Conservation (phyloP, 257 asterid species). For the Solanum lycopersicoides region DNA sequence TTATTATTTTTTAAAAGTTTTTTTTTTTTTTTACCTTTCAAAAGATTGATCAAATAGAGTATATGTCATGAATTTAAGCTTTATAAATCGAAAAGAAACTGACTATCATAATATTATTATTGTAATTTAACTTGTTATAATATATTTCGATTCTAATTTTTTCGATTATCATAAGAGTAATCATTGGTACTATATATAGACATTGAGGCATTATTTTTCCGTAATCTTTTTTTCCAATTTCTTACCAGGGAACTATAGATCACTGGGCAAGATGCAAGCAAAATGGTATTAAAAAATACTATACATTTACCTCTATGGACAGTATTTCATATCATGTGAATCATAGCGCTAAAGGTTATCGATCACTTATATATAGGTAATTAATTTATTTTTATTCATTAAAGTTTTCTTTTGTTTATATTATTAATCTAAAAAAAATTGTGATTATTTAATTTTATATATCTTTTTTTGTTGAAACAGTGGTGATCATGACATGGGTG, state of each 20-base stretch:
- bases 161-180: background rate
- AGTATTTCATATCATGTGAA: background rate
- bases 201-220: background rate
- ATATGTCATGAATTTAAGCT: background rate
- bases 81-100: background rate
- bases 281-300: background rate
- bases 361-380: conserved; percentile 9
- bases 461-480: background rate
- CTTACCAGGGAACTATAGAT: background rate
- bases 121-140: background rate
- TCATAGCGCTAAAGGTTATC: background rate
- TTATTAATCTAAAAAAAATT: background rate
- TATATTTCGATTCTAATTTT: background rate
- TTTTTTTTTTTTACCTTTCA: background rate
- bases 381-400: too few species aligned
- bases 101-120: background rate
- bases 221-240: background rate
- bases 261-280: conserved; percentile 6
- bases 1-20: too few species aligned
- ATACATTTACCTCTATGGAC: background rate
- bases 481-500: conserved; percentile 33
- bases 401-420: background rate
- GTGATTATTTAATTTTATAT: background rate
- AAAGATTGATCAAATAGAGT: background rate
- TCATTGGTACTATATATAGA: background rate